These are phyloP conservation scores for Hypoxylon sp. DNA, from an alignment of 2,329 filamentous ascomycete species.

Conservation along the genomic window DNA sequence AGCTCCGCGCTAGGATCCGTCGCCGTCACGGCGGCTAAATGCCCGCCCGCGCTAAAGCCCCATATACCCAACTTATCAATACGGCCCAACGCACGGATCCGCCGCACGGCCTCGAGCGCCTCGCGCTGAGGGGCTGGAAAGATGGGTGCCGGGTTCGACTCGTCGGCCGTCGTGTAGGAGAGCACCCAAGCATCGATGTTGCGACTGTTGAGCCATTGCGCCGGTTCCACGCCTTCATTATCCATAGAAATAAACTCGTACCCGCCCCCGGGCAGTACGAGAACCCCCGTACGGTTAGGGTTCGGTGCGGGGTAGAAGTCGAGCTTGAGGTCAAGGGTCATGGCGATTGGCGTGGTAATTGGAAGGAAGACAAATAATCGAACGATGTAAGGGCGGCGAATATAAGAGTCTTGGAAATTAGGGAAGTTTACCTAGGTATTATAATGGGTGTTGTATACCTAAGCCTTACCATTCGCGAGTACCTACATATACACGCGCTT, in stretches of 20 bases:
- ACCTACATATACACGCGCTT: not conserved
- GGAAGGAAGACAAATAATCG: not conserved
- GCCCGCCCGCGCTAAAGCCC: constrained; percentile 49
- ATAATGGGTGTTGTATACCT: not conserved
- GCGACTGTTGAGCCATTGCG: constrained; percentile 46
- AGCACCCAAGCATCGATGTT: constrained; percentile 48
- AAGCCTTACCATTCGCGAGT: not conserved
- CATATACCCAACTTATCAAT: constrained; percentile 47
- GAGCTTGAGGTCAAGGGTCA: constrained; percentile 22
- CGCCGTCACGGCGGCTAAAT: constrained; percentile 46
- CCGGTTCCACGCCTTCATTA: constrained; percentile 42
- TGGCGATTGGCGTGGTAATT: not conserved
- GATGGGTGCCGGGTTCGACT: constrained; percentile 30
- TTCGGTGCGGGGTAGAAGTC: constrained; percentile 31
- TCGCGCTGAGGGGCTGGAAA: constrained; percentile 44
- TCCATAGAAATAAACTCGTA: constrained; percentile 45
- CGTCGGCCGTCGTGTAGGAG: constrained; percentile 42
- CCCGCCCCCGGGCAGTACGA: constrained; percentile 49
- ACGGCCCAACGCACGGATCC: constrained; percentile 36
- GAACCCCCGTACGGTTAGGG: constrained; percentile 39
- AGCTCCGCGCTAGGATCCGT: constrained; percentile 31
- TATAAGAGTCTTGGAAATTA: not conserved
- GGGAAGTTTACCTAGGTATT: not conserved
- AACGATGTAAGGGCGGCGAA: not conserved
- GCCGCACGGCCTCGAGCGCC: constrained; percentile 41